These are phyloP conservation scores for Saitozyma podzolica DNA, from an alignment of 768 basidiomycete genomes.

Conservation along the genomic window DNA sequence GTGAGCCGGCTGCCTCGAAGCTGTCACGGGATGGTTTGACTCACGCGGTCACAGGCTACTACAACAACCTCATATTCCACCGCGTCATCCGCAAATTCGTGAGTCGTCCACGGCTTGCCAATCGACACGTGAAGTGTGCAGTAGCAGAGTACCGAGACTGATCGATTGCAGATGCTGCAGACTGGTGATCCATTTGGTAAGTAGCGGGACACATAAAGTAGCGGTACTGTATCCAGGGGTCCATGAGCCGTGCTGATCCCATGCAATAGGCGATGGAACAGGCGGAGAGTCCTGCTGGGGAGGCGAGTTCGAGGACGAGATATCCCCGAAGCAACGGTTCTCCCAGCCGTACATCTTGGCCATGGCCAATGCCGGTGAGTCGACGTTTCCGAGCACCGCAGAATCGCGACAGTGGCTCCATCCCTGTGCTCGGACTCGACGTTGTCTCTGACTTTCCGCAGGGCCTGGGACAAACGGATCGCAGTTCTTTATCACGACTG, in stretches of 20 bases:
- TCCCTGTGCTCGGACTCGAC: too few relatives aligned
- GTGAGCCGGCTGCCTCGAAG: conserved; percentile 8
- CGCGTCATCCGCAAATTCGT: conserved; percentile 94
- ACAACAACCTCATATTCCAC: conserved; percentile 91
- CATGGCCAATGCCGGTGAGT: conserved; percentile 61
- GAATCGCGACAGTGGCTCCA: conserved; percentile 4
- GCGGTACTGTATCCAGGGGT: too few relatives aligned
- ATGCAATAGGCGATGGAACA: conserved; percentile 68
- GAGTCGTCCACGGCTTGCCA: conserved; percentile 27
- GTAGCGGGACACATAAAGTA: not conserved
- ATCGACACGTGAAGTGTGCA: not conserved
- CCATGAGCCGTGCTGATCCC: not conserved
- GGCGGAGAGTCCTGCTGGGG: conserved; percentile 96
- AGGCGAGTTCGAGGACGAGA: conserved; percentile 94
- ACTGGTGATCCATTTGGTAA: conserved; percentile 72
- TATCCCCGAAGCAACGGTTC: conserved; percentile 81
- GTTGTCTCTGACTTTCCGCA: conserved; percentile 51
- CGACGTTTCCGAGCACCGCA: not conserved
- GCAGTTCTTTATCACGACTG: conserved; percentile 98
- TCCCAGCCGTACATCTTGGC: conserved; percentile 96
- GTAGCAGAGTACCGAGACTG: not conserved
- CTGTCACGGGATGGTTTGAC: not conserved
- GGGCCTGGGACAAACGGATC: conserved; percentile 89
- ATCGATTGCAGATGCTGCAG: conserved; percentile 56
- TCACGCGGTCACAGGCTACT: conserved; percentile 61